phyloP scores from a whole-genome alignment of 805 yeast species.

The Metschnikowia amazonensis region DNA sequence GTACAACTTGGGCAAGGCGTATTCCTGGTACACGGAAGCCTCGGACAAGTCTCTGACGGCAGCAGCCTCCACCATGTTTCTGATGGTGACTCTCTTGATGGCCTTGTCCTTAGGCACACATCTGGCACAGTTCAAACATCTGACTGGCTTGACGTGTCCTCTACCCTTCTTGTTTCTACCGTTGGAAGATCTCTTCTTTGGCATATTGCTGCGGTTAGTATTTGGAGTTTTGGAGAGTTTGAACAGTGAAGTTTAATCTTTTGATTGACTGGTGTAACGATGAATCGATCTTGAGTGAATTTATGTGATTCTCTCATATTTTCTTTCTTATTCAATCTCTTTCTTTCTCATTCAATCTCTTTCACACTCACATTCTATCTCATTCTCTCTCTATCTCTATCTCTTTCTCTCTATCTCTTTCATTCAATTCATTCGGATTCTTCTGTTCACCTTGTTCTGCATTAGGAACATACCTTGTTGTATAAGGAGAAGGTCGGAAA shows the following conservation, averaged over 20 bases:
- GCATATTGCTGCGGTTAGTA: constrained; percentile 59
- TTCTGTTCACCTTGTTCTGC: too few species aligned
- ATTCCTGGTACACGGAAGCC: constrained; percentile 98
- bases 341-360: too few species aligned
- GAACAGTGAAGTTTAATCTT: too few species aligned
- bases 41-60: constrained; percentile 99
- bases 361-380: too few species aligned
- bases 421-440: too few species aligned
- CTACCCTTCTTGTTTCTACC: constrained; percentile 99
- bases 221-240: too few species aligned
- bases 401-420: too few species aligned
- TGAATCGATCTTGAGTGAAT: too few species aligned
- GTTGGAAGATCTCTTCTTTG: constrained; percentile 99
- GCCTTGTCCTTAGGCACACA: constrained; percentile 99
- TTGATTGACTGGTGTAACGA: too few species aligned
- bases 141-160: constrained; percentile 99
- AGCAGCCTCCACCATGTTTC: constrained; percentile 99
- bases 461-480: constrained; percentile 18
- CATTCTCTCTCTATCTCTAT: too few species aligned
- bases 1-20: constrained; percentile 99
- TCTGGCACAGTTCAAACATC: constrained; percentile 99
- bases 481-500: constrained; percentile 16
- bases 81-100: constrained; percentile 99
- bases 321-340: too few species aligned
- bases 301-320: too few species aligned